These are phyloP conservation scores for Immersiella caudata DNA, from an alignment of 495 filamentous ascomycete species.

Conservation along the genomic window DNA sequence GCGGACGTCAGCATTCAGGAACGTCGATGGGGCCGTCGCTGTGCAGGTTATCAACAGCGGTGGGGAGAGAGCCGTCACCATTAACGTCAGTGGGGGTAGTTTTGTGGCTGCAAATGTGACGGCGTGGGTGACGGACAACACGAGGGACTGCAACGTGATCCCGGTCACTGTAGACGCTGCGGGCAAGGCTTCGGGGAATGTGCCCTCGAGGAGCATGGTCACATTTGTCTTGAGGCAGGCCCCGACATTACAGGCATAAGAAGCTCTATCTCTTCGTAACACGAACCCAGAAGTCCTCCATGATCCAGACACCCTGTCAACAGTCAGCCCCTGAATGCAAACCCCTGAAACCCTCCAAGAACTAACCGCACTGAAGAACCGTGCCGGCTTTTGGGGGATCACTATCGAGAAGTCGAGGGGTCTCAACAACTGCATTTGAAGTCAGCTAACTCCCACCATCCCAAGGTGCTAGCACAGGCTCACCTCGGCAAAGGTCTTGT, in stretches of 20 bases:
- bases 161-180: neutral
- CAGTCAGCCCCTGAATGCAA: neutral
- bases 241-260: neutral
- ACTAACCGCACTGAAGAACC: slow-evolving; percentile 19
- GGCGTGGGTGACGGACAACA: slow-evolving; percentile 40
- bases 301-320: slow-evolving; percentile 20
- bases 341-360: neutral
- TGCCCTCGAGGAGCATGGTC: slow-evolving; percentile 8
- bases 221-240: neutral
- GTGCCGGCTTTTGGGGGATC: slow-evolving; percentile 19
- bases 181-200: neutral
- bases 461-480: neutral
- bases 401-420: slow-evolving; percentile 44
- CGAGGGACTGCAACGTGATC: slow-evolving; percentile 5
- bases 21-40: slow-evolving; percentile 47
- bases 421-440: slow-evolving; percentile 44
- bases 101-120: slow-evolving; percentile 18
- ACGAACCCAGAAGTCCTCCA: slow-evolving; percentile 22
- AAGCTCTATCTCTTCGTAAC: neutral
- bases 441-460: neutral
- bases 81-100: slow-evolving; percentile 29
- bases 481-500: slow-evolving; percentile 44
- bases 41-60: slow-evolving; percentile 51
- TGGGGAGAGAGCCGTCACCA: slow-evolving; percentile 22
- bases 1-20: slow-evolving; percentile 48